Conservation (phyloP, 1,284 basidiomycete species). For the Pseudozyma hubeiensis region DNA sequence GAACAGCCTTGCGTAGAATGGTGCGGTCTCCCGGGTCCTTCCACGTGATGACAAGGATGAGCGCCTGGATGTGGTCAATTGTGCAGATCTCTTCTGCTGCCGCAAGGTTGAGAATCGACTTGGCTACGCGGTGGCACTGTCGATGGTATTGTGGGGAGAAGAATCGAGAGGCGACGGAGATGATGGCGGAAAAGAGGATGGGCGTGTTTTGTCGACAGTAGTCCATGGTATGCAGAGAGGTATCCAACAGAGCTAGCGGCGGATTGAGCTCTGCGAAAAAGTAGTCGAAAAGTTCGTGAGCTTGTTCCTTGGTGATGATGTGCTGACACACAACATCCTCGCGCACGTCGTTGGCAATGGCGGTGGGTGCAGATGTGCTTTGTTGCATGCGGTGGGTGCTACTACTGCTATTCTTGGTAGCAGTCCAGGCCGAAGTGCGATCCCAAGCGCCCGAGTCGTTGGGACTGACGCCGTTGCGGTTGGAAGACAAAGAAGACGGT, state of each 20-base stretch:
- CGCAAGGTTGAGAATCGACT: conserved; percentile 76
- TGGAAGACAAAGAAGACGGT: conserved; percentile 10
- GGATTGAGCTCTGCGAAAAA: conserved; percentile 54
- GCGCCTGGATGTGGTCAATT: conserved; percentile 84
- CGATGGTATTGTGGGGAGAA: conserved; percentile 79
- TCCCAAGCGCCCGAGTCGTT: conserved; percentile 25
- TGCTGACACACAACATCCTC: conserved; percentile 42
- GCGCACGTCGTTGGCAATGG: conserved; percentile 28
- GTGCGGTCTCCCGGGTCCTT: conserved; percentile 72
- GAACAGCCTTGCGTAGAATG: conserved; percentile 66
- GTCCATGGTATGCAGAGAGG: conserved; percentile 67
- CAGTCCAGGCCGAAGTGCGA: conserved; percentile 27
- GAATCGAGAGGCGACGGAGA: conserved; percentile 86
- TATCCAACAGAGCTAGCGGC: conserved; percentile 67
- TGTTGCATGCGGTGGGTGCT: conserved; percentile 15
- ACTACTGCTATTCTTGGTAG: conserved; percentile 7
- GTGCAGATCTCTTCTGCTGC: conserved; percentile 81
- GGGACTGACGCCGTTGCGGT: conserved; percentile 15
- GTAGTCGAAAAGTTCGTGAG: conserved; percentile 39
- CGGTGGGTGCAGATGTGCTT: conserved; percentile 2
- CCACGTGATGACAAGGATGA: conserved; percentile 86
- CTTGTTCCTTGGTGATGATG: conserved; percentile 35
- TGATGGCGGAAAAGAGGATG: conserved; percentile 82
- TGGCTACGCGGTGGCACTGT: conserved; percentile 76
- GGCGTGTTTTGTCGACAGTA: conserved; percentile 81